Evolutionary conservation across 2,329 filamentous ascomycete species (phyloP).

Genomic region (Penicillium crustosum): DNA sequence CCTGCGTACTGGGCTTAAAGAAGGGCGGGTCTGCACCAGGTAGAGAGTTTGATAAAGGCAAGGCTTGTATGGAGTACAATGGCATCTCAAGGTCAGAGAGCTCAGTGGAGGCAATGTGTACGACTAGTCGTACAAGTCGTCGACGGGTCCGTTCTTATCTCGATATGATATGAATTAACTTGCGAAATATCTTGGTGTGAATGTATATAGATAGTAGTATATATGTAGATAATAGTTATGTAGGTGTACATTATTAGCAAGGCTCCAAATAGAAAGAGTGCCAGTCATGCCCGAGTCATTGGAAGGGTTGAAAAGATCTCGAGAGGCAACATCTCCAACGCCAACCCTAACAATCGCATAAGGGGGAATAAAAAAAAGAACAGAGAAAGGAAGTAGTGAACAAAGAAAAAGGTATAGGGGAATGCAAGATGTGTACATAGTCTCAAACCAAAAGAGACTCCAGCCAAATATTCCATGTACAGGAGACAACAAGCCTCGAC

Average conservation of each 20-base stretch:
- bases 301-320: background rate
- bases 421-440: background rate
- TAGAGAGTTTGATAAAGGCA: too few relatives aligned
- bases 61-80: too few relatives aligned
- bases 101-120: too few relatives aligned
- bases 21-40: too few relatives aligned
- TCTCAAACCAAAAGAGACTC: background rate
- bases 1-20: too few relatives aligned
- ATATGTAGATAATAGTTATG: background rate
- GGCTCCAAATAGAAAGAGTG: background rate
- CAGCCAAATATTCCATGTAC: background rate
- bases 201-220: too few relatives aligned
- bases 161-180: too few relatives aligned
- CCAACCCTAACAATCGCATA: conserved; percentile 15
- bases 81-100: too few relatives aligned
- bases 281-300: background rate
- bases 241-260: conserved; percentile 5
- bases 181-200: too few relatives aligned
- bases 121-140: too few relatives aligned
- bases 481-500: background rate
- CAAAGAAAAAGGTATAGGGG: background rate
- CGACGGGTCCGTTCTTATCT: too few relatives aligned
- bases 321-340: conserved; percentile 7
- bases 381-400: background rate
- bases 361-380: conserved; percentile 10